Evolutionary conservation across 306 rosid species (phyloP).

Genomic region (Chamaecrista fasciculata): DNA sequence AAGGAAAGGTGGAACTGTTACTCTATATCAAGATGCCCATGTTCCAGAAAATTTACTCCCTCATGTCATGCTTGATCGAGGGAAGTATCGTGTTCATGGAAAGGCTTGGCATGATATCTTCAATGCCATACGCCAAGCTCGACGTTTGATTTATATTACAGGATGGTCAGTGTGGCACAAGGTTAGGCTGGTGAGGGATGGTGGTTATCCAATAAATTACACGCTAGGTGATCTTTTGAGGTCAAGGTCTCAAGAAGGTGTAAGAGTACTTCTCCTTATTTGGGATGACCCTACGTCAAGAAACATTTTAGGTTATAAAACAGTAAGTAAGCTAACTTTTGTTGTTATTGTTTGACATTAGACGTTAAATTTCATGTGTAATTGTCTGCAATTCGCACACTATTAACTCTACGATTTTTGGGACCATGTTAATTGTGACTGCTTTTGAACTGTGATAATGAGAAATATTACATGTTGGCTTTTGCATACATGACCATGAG

Average conservation of each 20-base stretch:
- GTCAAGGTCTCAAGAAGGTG: conserved; percentile 93
- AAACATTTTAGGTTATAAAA: conserved; percentile 78
- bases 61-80: conserved; percentile 60
- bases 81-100: conserved; percentile 67
- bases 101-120: conserved; percentile 87
- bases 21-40: conserved; percentile 92
- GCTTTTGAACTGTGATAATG: background rate
- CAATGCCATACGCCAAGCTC: conserved; percentile 73
- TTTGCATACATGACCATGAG: background rate
- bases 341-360: background rate
- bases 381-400: background rate
- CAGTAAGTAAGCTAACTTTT: conserved; percentile 54
- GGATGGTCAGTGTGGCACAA: conserved; percentile 99
- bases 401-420: conserved; percentile 3
- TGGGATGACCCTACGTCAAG: conserved; percentile 99
- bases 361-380: conserved; percentile 2
- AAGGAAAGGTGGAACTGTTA: conserved; percentile 76
- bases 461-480: conserved; percentile 1
- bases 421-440: conserved; percentile 1
- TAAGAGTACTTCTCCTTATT: conserved; percentile 90
- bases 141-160: conserved; percentile 73
- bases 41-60: conserved; percentile 83
- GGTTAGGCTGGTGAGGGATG: conserved; percentile 68
- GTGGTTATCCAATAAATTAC: conserved; percentile 42
- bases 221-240: conserved; percentile 77